Evolutionary conservation across 2,329 filamentous ascomycete genomes (phyloP).

Genomic region (Aspergillus cejpii): DNA sequence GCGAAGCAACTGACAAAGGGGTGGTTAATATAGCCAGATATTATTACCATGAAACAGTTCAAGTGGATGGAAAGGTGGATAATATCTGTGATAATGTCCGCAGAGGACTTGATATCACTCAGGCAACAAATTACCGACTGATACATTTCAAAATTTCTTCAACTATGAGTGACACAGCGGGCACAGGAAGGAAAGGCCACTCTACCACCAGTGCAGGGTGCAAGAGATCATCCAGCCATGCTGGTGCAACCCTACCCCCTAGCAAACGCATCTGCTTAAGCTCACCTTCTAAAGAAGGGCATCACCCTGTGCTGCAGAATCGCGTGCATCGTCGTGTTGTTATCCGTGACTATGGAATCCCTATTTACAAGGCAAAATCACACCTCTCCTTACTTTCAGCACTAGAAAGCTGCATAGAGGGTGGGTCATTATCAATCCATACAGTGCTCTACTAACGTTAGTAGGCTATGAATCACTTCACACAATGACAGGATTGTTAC

Average conservation of each 20-base stretch:
- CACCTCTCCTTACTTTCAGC: conserved; percentile 9
- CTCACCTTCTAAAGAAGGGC: conserved; percentile 7
- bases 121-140: neutral
- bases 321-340: conserved; percentile 40
- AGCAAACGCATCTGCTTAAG: conserved; percentile 15
- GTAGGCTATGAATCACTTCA: conserved; percentile 19
- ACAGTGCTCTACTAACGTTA: neutral
- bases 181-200: conserved; percentile 1
- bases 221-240: conserved; percentile 19
- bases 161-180: neutral
- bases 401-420: conserved; percentile 11
- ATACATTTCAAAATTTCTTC: too few relatives aligned
- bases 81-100: conserved; percentile 1
- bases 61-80: neutral
- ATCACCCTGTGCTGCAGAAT: conserved; percentile 21
- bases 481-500: conserved; percentile 33
- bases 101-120: neutral
- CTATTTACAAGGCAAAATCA: conserved; percentile 41
- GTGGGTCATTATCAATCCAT: neutral
- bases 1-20: conserved; percentile 15
- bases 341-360: conserved; percentile 37
- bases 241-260: conserved; percentile 11
- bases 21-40: conserved; percentile 24
- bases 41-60: conserved; percentile 16
- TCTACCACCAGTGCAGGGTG: conserved; percentile 1